These are phyloP conservation scores for Termitomyces sp. DNA, from an alignment of 768 basidiomycete genomes.

Conservation along the genomic window DNA sequence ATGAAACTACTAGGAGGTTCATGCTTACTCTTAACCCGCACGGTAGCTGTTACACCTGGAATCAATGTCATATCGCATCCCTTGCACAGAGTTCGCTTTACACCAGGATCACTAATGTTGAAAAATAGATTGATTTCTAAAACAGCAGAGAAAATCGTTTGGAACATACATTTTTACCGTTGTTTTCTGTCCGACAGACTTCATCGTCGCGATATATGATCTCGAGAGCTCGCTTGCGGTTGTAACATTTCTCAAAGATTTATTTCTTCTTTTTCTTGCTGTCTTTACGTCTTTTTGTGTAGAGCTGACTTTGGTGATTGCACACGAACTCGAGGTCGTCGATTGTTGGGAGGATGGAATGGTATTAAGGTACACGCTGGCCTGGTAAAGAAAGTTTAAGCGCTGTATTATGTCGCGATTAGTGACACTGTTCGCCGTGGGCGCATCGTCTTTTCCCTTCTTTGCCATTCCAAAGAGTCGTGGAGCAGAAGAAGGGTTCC, in stretches of 20 bases:
- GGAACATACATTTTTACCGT: slow-evolving; percentile 66
- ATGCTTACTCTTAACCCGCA: slow-evolving; percentile 56
- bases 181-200: slow-evolving; percentile 65
- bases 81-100: slow-evolving; percentile 80
- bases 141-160: background rate
- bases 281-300: slow-evolving; percentile 10
- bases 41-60: slow-evolving; percentile 59
- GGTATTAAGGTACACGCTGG: slow-evolving; percentile 52
- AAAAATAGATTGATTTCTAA: background rate
- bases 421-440: slow-evolving; percentile 49
- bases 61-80: slow-evolving; percentile 59
- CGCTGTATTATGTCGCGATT: slow-evolving; percentile 79
- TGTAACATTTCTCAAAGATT: slow-evolving; percentile 11
- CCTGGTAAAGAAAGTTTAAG: slow-evolving; percentile 83
- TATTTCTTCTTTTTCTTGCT: slow-evolving; percentile 14
- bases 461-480: slow-evolving; percentile 50
- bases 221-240: slow-evolving; percentile 51
- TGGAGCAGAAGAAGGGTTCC: background rate
- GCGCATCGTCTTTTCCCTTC: slow-evolving; percentile 52
- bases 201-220: slow-evolving; percentile 62
- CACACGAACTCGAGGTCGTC: background rate
- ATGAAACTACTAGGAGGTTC: background rate
- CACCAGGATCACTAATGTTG: slow-evolving; percentile 59
- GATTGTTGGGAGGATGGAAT: slow-evolving; percentile 4
- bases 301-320: background rate